These are phyloP conservation scores for Osmanthus fragrans DNA, from an alignment of 257 asterid genomes.

Conservation along the genomic window DNA sequence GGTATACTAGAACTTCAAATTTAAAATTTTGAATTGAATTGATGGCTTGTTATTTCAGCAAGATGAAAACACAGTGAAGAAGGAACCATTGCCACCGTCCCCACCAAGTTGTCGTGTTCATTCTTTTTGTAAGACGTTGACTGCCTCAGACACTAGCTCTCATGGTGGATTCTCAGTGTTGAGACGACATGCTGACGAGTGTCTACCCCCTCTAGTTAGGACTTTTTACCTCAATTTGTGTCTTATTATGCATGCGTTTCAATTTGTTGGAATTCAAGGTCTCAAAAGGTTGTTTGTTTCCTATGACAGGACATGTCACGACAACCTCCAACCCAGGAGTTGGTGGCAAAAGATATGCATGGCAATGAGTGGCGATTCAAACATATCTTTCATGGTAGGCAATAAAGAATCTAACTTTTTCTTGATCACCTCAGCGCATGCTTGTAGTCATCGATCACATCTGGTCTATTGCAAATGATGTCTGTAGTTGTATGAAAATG, in stretches of 20 bases:
- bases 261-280: background rate
- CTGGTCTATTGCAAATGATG: background rate
- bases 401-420: background rate
- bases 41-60: slow-evolving; percentile 47
- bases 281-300: slow-evolving; percentile 11
- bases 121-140: slow-evolving; percentile 91
- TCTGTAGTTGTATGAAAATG: background rate
- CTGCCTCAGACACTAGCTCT: slow-evolving; percentile 98
- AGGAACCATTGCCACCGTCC: slow-evolving; percentile 57
- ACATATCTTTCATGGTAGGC: slow-evolving; percentile 88
- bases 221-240: slow-evolving; percentile 1
- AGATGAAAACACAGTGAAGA: slow-evolving; percentile 73
- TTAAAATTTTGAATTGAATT: slow-evolving; percentile 1
- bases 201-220: slow-evolving; percentile 89
- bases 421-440: background rate
- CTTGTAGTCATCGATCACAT: background rate
- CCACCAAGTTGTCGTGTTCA: slow-evolving; percentile 73
- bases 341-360: slow-evolving; percentile 91
- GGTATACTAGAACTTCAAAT: background rate
- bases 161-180: slow-evolving; percentile 99
- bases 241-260: background rate
- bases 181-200: slow-evolving; percentile 96
- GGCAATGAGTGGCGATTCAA: slow-evolving; percentile 95
- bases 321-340: slow-evolving; percentile 95
- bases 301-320: slow-evolving; percentile 79